Evolutionary conservation across 352 stramenopile genomes (phyloP), one percentile per base, ranked within the genome.

Genomic region (Phytophthora pini): DNA sequence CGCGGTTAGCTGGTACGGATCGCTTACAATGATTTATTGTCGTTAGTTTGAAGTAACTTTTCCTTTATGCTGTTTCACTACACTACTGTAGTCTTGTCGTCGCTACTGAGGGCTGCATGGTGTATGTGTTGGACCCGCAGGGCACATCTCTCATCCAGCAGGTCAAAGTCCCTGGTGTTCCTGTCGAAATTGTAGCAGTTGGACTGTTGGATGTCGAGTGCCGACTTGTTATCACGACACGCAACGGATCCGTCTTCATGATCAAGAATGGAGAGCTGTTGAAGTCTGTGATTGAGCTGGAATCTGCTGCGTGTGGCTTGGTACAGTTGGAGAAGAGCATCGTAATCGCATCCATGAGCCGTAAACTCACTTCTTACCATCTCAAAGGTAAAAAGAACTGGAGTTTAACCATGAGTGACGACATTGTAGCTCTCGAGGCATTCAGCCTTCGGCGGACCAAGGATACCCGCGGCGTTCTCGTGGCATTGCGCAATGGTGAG

Each of bases 341-440:
- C 43, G 75, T 96, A 20, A 89, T 97, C 43, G 92, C 89, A 5
- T 95, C 85, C 15, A 93, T 94, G 76, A 94, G 96, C 58, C 74
- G 86, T 15, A 95, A 87, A 29, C 65, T 98, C 22, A 84, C 88
- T 41, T 96, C 88, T 12, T 98, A 90, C 54, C 88, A 96, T 54
- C 74, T 97, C 45, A 97, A 97, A 56, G 91, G 92, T 22, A 94
- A 95, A 52, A 96, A 96, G 69, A 95, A 97, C 75, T 97, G 88
- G 89, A 94, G 82, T 24, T 43, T 97, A 44, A 83, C 74, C 12
- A 90, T 97, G 87, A 67, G 83, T 5, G 84, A 92, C 40, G 85
- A 92, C 56, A 90, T 97, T 51, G 83, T 92, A 15, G 82, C 89
- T 4, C 79, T 98, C 39, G 81, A 94, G 39, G 71, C 83, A 27